A percentile compares a stretch with the other conserved stretches of the same genome.
These are phyloP conservation scores for Urochloa ruziziensis DNA, from an alignment of 176 grass and related monocot genomes.

Conservation along the genomic window DNA sequence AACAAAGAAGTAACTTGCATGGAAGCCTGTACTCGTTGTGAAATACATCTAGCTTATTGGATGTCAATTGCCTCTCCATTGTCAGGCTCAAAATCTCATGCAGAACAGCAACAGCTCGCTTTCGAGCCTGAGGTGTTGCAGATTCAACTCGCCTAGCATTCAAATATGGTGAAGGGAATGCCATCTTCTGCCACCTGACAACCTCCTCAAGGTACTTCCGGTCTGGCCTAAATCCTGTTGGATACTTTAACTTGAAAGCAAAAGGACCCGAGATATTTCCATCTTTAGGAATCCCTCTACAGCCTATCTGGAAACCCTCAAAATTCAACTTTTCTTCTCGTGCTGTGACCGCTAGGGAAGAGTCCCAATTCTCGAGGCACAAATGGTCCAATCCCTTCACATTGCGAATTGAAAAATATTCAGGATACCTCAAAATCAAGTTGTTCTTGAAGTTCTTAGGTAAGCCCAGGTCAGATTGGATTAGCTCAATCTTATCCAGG, in stretches of 20 bases:
- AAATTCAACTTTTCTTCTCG: conserved; percentile 73
- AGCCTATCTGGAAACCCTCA: conserved; percentile 25
- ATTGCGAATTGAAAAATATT: conserved; percentile 56
- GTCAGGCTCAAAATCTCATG: conserved; percentile 89
- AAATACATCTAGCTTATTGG: conserved; percentile 82
- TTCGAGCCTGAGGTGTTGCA: conserved; percentile 66
- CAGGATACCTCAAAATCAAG: conserved; percentile 68
- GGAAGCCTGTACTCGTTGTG: conserved; percentile 79
- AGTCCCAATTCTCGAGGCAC: conserved; percentile 82
- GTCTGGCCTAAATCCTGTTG: conserved; percentile 81
- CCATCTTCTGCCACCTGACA: conserved; percentile 90
- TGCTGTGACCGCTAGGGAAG: conserved; percentile 64
- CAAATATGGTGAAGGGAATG: conserved; percentile 86
- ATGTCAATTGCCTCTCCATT: conserved; percentile 71
- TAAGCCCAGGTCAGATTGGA: conserved; percentile 64
- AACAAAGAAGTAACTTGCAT: conserved; percentile 69
- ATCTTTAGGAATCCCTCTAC: conserved; percentile 75
- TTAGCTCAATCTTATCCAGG: conserved; percentile 80
- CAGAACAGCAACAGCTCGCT: conserved; percentile 64
- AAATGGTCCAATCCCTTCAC: conserved; percentile 53
- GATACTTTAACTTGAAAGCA: conserved; percentile 78
- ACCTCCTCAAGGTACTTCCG: conserved; percentile 72
- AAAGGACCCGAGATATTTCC: conserved; percentile 81
- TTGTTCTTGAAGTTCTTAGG: conserved; percentile 57
- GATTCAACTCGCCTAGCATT: conserved; percentile 60